A percentile compares a stretch with the other conserved stretches of the same genome.
phyloP scores from a whole-genome alignment of 257 asterid species.

The Salvia miltiorrhiza region DNA sequence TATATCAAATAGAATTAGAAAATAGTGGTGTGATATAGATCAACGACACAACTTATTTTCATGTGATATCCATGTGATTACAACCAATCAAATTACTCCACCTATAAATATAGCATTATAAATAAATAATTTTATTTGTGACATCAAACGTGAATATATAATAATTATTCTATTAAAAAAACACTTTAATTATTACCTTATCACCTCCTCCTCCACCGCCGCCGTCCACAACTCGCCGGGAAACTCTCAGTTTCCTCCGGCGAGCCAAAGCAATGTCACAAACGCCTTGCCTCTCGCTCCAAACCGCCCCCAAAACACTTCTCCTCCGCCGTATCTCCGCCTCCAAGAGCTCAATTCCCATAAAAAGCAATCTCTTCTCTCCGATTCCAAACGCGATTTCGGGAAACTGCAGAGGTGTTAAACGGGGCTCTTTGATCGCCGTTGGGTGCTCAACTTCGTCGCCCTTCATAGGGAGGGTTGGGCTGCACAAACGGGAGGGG shows the following conservation, averaged over 20 bases:
- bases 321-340: constrained; percentile 14
- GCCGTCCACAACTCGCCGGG: constrained; percentile 42
- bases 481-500: constrained; percentile 80
- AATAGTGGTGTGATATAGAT: too few species aligned
- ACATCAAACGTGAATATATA: background rate
- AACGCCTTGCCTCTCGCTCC: constrained; percentile 30
- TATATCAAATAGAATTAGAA: too few species aligned
- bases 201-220: constrained; percentile 24
- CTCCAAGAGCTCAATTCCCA: constrained; percentile 11
- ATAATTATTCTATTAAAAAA: too few species aligned
- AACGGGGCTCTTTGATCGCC: constrained; percentile 32
- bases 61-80: background rate
- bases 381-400: constrained; percentile 16
- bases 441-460: constrained; percentile 71
- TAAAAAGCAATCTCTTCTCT: constrained; percentile 16
- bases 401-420: constrained; percentile 16
- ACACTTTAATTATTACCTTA: constrained; percentile 13
- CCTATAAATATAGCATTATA: background rate
- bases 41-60: too few species aligned
- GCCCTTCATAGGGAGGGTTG: constrained; percentile 78
- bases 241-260: constrained; percentile 26
- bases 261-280: constrained; percentile 39
- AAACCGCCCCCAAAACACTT: constrained; percentile 11
- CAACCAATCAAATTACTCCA: background rate
- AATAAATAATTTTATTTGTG: background rate